Evolutionary conservation across 192 early-diverging fungal genomes (phyloP).

Genomic region (Helicostylum pulchrum): DNA sequence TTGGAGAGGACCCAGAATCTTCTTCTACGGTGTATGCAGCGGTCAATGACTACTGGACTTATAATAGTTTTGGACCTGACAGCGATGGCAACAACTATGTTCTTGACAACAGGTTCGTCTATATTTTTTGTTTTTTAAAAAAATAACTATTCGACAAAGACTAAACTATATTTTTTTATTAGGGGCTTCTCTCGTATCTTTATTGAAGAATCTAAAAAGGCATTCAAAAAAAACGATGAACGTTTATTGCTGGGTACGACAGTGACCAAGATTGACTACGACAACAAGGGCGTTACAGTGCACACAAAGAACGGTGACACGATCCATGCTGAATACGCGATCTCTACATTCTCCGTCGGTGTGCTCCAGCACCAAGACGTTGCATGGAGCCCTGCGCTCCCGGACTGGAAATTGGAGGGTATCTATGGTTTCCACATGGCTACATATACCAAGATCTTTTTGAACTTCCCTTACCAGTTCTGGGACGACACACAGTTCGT

Average conservation of each 20-base stretch:
- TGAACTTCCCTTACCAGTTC: slow-evolving; percentile 35
- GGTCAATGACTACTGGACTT: slow-evolving; percentile 19
- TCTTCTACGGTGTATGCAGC: slow-evolving; percentile 13
- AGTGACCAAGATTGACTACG: slow-evolving; percentile 28
- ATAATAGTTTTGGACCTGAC: slow-evolving; percentile 25
- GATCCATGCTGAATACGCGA: slow-evolving; percentile 40
- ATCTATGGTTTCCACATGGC: slow-evolving; percentile 41
- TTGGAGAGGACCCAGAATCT: slow-evolving; percentile 26
- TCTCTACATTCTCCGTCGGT: slow-evolving; percentile 39
- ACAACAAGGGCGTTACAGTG: slow-evolving; percentile 25
- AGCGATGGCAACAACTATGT: slow-evolving; percentile 29
- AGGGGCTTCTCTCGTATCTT: slow-evolving; percentile 39
- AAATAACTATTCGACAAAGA: neutral
- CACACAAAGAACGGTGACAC: slow-evolving; percentile 26
- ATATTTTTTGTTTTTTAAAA: neutral
- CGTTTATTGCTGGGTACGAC: slow-evolving; percentile 27
- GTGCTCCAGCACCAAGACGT: slow-evolving; percentile 37
- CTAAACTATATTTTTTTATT: neutral
- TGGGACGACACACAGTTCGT: slow-evolving; percentile 37
- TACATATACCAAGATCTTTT: slow-evolving; percentile 40
- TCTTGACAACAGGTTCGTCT: slow-evolving; percentile 27
- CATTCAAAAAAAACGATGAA: slow-evolving; percentile 26
- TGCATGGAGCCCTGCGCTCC: slow-evolving; percentile 27
- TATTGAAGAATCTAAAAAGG: slow-evolving; percentile 24
- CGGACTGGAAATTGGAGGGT: slow-evolving; percentile 39